Percentiles rank a stretch among this genome's conserved stretches.
phyloP scores from a whole-genome alignment of 106 monocot species.

The Alisma plantagoaquatica region DNA sequence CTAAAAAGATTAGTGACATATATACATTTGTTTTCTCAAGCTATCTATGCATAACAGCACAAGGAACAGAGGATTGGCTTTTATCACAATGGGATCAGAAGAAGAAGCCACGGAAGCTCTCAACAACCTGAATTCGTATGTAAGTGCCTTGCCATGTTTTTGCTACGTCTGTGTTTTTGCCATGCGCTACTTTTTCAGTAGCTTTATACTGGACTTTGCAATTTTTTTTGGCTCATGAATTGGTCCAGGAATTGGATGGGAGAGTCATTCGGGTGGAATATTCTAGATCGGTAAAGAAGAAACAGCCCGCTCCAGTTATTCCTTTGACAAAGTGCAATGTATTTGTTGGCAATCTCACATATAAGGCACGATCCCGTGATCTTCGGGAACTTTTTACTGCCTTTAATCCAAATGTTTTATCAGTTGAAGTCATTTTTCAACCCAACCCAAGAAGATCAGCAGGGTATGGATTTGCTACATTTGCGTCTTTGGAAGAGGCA shows the following conservation, averaged over 20 bases:
- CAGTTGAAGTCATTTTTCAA: slow-evolving; percentile 65
- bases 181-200: no score
- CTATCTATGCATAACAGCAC: slow-evolving; percentile 64
- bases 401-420: slow-evolving; percentile 31
- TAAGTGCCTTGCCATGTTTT: slow-evolving; percentile 24
- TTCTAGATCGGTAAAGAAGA: slow-evolving; percentile 45
- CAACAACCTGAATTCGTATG: slow-evolving; percentile 43
- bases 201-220: no score
- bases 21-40: no score
- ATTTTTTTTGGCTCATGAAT: no score
- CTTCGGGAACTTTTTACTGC: slow-evolving; percentile 48
- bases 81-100: slow-evolving; percentile 75
- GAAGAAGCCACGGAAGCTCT: slow-evolving; percentile 58
- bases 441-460: slow-evolving; percentile 68
- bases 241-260: slow-evolving; percentile 49
- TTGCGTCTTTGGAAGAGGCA: slow-evolving; percentile 53
- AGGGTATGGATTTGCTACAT: slow-evolving; percentile 79
- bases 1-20: no score
- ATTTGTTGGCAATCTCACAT: slow-evolving; percentile 70
- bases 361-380: slow-evolving; percentile 41
- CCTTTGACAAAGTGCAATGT: slow-evolving; percentile 32
- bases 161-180: no score
- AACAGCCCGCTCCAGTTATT: slow-evolving; percentile 8
- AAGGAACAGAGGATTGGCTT: slow-evolving; percentile 78
- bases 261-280: slow-evolving; percentile 51